phyloP scores from a whole-genome alignment of 2,329 filamentous ascomycete genomes.

The Trichoderma citrinoviride region DNA sequence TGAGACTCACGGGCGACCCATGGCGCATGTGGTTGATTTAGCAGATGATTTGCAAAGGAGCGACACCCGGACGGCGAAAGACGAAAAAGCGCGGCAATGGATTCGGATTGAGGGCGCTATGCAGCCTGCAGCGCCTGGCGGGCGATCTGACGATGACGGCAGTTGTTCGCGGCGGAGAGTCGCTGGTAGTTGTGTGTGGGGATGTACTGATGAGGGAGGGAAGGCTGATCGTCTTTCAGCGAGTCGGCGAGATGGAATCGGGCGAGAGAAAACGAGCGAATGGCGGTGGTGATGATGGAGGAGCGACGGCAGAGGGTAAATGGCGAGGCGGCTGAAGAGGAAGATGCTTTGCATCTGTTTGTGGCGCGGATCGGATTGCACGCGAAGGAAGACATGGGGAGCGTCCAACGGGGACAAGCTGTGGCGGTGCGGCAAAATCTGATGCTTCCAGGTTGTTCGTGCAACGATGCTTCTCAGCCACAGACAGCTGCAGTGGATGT shows the following conservation, averaged over 20 bases:
- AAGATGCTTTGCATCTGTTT: background rate
- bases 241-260: background rate
- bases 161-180: background rate
- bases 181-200: too few species aligned
- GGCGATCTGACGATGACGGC: background rate
- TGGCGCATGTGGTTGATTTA: constrained; percentile 5
- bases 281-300: constrained; percentile 4
- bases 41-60: background rate
- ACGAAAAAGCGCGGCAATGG: background rate
- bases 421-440: too few species aligned
- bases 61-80: background rate
- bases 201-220: background rate
- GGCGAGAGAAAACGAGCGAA: background rate
- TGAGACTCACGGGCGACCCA: constrained; percentile 23
- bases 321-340: constrained; percentile 6
- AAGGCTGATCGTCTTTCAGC: background rate
- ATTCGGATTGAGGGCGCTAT: background rate
- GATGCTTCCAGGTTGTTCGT: too few species aligned
- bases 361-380: background rate
- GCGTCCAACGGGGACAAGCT: background rate
- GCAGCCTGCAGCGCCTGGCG: background rate
- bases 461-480: too few species aligned
- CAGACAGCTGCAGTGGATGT: too few species aligned
- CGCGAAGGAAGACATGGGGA: background rate
- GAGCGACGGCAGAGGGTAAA: constrained; percentile 5